Base-by-base conservation (phyloP, 2,329 filamentous ascomycete species). In the Pezicula radicicola region DNA sequence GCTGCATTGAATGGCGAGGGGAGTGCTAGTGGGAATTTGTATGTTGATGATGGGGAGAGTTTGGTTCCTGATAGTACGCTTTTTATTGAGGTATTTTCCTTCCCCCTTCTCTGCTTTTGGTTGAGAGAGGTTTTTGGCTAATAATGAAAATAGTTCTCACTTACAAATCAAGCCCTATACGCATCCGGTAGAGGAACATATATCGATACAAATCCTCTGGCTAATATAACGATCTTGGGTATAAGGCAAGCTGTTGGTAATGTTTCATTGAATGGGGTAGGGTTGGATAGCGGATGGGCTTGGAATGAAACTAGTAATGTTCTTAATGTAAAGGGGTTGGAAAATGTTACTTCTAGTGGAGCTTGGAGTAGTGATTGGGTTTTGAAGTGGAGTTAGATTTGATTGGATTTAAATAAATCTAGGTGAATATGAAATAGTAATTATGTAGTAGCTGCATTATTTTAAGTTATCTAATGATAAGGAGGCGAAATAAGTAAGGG, bases 31-130 rank as follows among this genome's bases (percentile, higher is more conserved):
- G 88, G 88, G 0, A 67, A 72, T 16, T 67, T 92, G 28, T 91
- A 92, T 63, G 64, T 91, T 7, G 89, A 92, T 60, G 89, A 93
- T 59, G 88, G 89, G 1, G 85, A 86, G 69, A 88, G 83, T 50
- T 52, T 90, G 7, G 61, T 68, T 33, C 85, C 80, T 0, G 72
- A 77, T 12, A 72, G 74, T 0, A 84, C 77, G 0, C 74, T 84
- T 5, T 74, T 74, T 54, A 77, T 90, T 21, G 63, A 73, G 48
- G 58, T 53, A 51, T 35, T 35, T 16, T 10, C 6, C 45, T 19
- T 50, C 21, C 13, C 16, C 9, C 4, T 40, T 18, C 6, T 46
- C 40, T 49, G 36, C 21, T 47, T 48, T 12, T 25, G 3, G 19
- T 19, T 19, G 3, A 2, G 2, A 19, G 3, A 3, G 19, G 19